These are phyloP conservation scores for Elsinoe batatas DNA, from an alignment of 2,329 filamentous ascomycete species.

Conservation along the genomic window DNA sequence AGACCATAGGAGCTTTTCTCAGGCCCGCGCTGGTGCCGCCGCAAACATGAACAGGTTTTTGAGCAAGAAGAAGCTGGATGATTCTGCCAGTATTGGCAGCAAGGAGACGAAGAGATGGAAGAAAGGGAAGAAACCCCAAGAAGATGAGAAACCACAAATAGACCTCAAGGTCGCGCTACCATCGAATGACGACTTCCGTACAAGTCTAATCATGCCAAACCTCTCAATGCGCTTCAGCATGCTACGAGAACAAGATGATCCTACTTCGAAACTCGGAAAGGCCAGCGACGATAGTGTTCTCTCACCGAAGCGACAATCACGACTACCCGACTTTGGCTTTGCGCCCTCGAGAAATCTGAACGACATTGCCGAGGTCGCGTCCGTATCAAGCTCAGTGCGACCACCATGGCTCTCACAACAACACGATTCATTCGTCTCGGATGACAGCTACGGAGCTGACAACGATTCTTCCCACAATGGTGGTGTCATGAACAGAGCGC, in stretches of 20 bases:
- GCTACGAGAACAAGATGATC: slow-evolving; percentile 89
- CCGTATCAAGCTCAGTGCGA: slow-evolving; percentile 54
- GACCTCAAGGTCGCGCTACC: slow-evolving; percentile 69
- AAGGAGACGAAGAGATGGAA: slow-evolving; percentile 28
- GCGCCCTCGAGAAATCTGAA: slow-evolving; percentile 44
- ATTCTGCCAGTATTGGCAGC: slow-evolving; percentile 31
- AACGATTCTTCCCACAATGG: slow-evolving; percentile 50
- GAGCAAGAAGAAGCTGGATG: slow-evolving; percentile 60
- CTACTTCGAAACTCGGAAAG: slow-evolving; percentile 78
- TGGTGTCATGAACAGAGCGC: slow-evolving; percentile 74
- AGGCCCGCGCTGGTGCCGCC: background rate
- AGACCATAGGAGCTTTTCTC: no score
- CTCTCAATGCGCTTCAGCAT: slow-evolving; percentile 94
- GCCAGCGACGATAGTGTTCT: slow-evolving; percentile 92
- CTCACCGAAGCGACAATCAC: slow-evolving; percentile 69
- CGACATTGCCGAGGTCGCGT: slow-evolving; percentile 88
- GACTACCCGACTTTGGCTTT: slow-evolving; percentile 62
- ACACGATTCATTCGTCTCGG: slow-evolving; percentile 55
- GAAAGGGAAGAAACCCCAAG: slow-evolving; percentile 40
- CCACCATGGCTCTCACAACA: slow-evolving; percentile 48
- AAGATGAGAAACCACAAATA: slow-evolving; percentile 53
- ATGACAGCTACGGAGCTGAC: slow-evolving; percentile 53
- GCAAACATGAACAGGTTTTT: slow-evolving; percentile 65
- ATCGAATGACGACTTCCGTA: slow-evolving; percentile 80
- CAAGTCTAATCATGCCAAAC: slow-evolving; percentile 90